phyloP scores from a whole-genome alignment of 2,329 filamentous ascomycete genomes.

The Colletotrichum chlorophyti region DNA sequence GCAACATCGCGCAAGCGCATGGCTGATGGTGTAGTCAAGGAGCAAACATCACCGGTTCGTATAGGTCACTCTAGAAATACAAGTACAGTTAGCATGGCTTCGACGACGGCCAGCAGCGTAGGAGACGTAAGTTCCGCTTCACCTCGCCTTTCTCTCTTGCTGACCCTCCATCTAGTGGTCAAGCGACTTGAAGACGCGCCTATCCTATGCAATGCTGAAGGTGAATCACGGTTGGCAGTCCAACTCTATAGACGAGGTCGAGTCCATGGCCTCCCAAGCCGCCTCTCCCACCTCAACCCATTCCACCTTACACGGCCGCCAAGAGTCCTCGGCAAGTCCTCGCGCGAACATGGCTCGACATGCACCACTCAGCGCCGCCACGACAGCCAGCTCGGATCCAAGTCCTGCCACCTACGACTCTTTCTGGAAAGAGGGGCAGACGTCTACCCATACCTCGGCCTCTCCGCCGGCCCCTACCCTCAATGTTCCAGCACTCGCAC shows the following conservation, averaged over 20 bases:
- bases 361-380: slow-evolving; percentile 20
- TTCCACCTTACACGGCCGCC: slow-evolving; percentile 59
- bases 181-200: slow-evolving; percentile 78
- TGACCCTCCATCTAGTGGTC: slow-evolving; percentile 63
- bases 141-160: not conserved
- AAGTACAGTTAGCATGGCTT: slow-evolving; percentile 69
- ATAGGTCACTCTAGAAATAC: slow-evolving; percentile 73
- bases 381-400: slow-evolving; percentile 35
- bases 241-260: slow-evolving; percentile 78
- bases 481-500: slow-evolving; percentile 52
- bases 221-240: slow-evolving; percentile 90
- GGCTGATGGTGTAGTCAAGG: slow-evolving; percentile 77
- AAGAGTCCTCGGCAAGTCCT: slow-evolving; percentile 62
- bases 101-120: slow-evolving; percentile 72
- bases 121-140: slow-evolving; percentile 69
- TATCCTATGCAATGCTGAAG: slow-evolving; percentile 94
- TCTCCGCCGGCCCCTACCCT: slow-evolving; percentile 46
- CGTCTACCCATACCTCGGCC: slow-evolving; percentile 31
- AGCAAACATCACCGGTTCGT: slow-evolving; percentile 54
- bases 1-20: slow-evolving; percentile 71
- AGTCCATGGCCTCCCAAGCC: slow-evolving; percentile 73
- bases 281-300: slow-evolving; percentile 68
- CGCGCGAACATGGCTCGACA: slow-evolving; percentile 34
- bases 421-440: slow-evolving; percentile 48
- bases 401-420: slow-evolving; percentile 45